A percentile compares a stretch with the other conserved stretches of the same genome.
phyloP scores from a whole-genome alignment of 148 eudicot species.

The Polygonum maritimum region DNA sequence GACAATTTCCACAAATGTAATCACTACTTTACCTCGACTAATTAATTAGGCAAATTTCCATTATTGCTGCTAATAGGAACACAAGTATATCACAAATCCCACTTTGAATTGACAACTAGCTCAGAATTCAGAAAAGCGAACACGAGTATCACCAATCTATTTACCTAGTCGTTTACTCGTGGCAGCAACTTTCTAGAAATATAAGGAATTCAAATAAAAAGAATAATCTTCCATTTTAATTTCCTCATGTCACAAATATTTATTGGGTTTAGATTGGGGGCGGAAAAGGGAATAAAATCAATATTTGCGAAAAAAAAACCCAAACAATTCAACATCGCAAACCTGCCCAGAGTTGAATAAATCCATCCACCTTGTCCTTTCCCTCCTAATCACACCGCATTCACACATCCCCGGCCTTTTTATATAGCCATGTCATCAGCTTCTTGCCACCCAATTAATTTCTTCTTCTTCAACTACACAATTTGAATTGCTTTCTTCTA shows the following conservation, averaged over 20 bases:
- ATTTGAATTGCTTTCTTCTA: not conserved
- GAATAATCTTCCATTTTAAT: not conserved
- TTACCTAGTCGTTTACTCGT: not conserved
- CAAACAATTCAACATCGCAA: slow-evolving; percentile 36
- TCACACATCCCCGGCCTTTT: not conserved
- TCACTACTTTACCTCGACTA: not conserved
- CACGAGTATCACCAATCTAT: not conserved
- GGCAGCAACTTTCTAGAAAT: not conserved
- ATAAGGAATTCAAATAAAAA: not conserved
- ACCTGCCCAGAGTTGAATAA: slow-evolving; percentile 36
- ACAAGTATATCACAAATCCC: not conserved
- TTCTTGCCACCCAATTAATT: not conserved
- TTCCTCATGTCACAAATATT: not conserved
- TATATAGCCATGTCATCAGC: not conserved
- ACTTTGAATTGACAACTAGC: not conserved
- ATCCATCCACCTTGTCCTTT: slow-evolving; percentile 12
- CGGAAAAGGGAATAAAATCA: not conserved
- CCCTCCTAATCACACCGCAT: not conserved
- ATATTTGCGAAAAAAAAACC: not conserved
- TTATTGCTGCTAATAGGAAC: not conserved
- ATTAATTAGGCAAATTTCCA: not conserved
- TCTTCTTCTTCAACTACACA: not conserved
- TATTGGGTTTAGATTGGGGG: not conserved
- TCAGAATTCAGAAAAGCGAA: not conserved
- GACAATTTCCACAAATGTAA: not conserved